Evolutionary conservation across 2,329 filamentous ascomycete species (phyloP).

Genomic region (Botryotinia globosa): DNA sequence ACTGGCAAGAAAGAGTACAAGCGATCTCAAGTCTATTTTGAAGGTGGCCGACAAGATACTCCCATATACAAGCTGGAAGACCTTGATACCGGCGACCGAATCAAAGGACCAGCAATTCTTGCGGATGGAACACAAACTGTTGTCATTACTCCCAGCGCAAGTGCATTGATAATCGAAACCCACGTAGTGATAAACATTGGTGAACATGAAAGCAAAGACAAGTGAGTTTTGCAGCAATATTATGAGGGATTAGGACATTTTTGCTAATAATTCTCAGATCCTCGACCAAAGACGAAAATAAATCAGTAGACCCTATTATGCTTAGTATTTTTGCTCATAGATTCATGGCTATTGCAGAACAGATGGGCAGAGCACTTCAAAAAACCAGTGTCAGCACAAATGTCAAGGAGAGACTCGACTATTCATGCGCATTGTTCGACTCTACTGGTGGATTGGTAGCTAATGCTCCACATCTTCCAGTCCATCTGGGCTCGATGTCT

Average conservation of each 20-base stretch:
- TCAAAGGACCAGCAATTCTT: slow-evolving; percentile 20
- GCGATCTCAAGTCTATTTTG: slow-evolving; percentile 76
- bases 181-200: slow-evolving; percentile 87
- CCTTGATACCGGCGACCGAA: slow-evolving; percentile 46
- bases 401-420: slow-evolving; percentile 79
- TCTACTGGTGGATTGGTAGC: slow-evolving; percentile 72
- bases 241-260: neutral
- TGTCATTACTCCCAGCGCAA: slow-evolving; percentile 68
- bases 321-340: slow-evolving; percentile 77
- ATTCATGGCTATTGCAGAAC: slow-evolving; percentile 83
- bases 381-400: slow-evolving; percentile 80
- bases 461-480: slow-evolving; percentile 77
- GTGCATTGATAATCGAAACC: slow-evolving; percentile 75
- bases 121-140: slow-evolving; percentile 23
- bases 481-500: slow-evolving; percentile 82
- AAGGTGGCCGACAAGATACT: slow-evolving; percentile 73
- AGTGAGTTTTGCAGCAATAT: slow-evolving; percentile 33
- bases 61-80: slow-evolving; percentile 80
- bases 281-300: slow-evolving; percentile 37
- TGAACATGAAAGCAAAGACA: slow-evolving; percentile 49
- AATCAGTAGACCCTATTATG: slow-evolving; percentile 69
- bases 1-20: slow-evolving; percentile 59
- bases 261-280: neutral
- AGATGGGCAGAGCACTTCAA: slow-evolving; percentile 76
- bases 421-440: slow-evolving; percentile 79